Evolutionary conservation across 2,329 filamentous ascomycete genomes (phyloP).

Genomic region (Curvularia verruculosa): DNA sequence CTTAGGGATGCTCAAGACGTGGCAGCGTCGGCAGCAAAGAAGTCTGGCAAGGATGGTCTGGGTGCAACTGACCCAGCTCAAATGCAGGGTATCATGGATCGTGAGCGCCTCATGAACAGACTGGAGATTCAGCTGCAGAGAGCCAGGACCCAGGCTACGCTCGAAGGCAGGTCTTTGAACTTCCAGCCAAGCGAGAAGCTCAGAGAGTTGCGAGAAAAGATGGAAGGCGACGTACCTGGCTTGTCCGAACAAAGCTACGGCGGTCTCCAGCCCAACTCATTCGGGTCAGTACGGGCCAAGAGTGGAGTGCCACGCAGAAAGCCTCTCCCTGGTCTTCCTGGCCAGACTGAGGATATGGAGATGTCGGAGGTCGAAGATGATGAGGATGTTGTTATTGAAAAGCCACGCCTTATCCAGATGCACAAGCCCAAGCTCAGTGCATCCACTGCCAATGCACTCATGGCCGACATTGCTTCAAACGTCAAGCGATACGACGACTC

Average conservation of each 20-base stretch:
- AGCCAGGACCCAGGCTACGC: conserved; percentile 96
- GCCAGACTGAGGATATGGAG: conserved; percentile 46
- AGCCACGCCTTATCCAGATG: conserved; percentile 78
- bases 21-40: conserved; percentile 83
- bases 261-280: conserved; percentile 72
- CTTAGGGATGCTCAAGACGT: conserved; percentile 96
- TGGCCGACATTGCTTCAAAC: conserved; percentile 76
- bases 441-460: conserved; percentile 68
- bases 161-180: conserved; percentile 89
- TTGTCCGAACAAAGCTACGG: conserved; percentile 48
- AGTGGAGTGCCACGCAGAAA: conserved; percentile 49
- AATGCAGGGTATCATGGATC: conserved; percentile 91
- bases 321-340: conserved; percentile 43
- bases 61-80: conserved; percentile 71
- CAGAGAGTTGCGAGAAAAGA: conserved; percentile 88
- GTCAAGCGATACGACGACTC: conserved; percentile 75
- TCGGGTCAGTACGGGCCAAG: conserved; percentile 57
- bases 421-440: conserved; percentile 70
- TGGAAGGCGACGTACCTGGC: conserved; percentile 70
- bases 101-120: conserved; percentile 89
- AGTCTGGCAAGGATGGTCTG: conserved; percentile 58
- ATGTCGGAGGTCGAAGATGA: conserved; percentile 51
- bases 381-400: conserved; percentile 72
- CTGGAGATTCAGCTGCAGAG: conserved; percentile 94
- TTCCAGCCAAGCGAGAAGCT: conserved; percentile 89